These are phyloP conservation scores for Coemansia sp. DNA, from an alignment of 192 early-diverging fungal genomes.

Conservation along the genomic window DNA sequence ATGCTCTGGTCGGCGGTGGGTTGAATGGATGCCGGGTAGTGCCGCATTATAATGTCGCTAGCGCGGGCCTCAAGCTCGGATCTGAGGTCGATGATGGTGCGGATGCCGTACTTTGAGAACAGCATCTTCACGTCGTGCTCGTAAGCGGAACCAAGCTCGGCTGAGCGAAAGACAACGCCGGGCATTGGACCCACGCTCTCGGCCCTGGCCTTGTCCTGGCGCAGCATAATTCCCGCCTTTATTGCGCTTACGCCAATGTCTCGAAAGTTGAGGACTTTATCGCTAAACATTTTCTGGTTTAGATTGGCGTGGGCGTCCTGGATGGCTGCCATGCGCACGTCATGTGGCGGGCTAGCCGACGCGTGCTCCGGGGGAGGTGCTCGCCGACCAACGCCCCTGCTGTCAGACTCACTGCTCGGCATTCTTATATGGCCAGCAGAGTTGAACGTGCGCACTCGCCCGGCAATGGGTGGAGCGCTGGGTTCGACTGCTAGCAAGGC, in stretches of 20 bases:
- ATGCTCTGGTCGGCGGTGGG: constrained; percentile 42
- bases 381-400: not conserved
- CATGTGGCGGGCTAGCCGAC: constrained; percentile 18
- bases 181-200: constrained; percentile 42
- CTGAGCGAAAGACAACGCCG: constrained; percentile 53
- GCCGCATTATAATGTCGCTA: constrained; percentile 43
- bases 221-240: constrained; percentile 16
- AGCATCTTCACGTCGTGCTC: constrained; percentile 51
- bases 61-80: constrained; percentile 48
- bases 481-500: constrained; percentile 10
- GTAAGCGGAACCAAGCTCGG: constrained; percentile 41
- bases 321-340: constrained; percentile 33
- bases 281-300: constrained; percentile 33
- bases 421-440: constrained; percentile 17
- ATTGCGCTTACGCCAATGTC: constrained; percentile 49
- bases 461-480: constrained; percentile 34
- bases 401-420: not conserved
- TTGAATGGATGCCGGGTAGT: constrained; percentile 50
- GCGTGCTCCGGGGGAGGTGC: not conserved
- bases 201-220: constrained; percentile 14
- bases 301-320: constrained; percentile 24
- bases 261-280: constrained; percentile 48
- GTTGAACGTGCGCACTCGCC: constrained; percentile 20
- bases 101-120: constrained; percentile 49
- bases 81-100: constrained; percentile 54